Evolutionary conservation across 1,284 basidiomycete genomes (phyloP).

Genomic region (Flammula alnicola): DNA sequence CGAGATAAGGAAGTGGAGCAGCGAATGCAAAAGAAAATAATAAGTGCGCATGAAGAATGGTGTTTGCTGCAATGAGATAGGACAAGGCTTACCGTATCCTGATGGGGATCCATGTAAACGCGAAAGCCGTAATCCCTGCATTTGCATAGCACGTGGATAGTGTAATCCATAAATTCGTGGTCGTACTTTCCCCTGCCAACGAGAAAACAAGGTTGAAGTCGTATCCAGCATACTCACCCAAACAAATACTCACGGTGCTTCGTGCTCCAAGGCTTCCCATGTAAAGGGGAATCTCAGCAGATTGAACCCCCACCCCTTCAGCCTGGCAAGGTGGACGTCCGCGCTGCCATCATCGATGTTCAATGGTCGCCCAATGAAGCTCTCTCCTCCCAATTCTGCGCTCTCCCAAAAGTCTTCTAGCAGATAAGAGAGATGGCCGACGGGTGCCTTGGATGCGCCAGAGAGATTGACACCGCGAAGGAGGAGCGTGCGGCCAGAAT

Average conservation of each 20-base stretch:
- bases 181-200: conserved; percentile 84
- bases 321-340: conserved; percentile 85
- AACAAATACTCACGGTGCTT: conserved; percentile 79
- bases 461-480: conserved; percentile 94
- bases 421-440: conserved; percentile 66
- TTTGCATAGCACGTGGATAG: conserved; percentile 83
- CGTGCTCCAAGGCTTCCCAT: conserved; percentile 95
- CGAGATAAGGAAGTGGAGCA: conserved; percentile 2
- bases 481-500: conserved; percentile 80
- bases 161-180: conserved; percentile 91
- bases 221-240: neutral
- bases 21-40: neutral
- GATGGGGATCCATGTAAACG: conserved; percentile 96
- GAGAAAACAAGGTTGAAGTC: conserved; percentile 5
- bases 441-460: conserved; percentile 85
- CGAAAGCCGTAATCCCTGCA: conserved; percentile 96
- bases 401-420: conserved; percentile 89
- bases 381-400: conserved; percentile 75
- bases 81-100: conserved; percentile 80
- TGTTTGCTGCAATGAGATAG: too few relatives aligned
- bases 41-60: neutral
- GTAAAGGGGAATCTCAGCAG: conserved; percentile 90
- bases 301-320: conserved; percentile 95
- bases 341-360: conserved; percentile 85
- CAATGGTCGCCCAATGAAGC: conserved; percentile 80